Base-by-base conservation (phyloP, 257 asterid species). In the Coffea eugenioides region DNA sequence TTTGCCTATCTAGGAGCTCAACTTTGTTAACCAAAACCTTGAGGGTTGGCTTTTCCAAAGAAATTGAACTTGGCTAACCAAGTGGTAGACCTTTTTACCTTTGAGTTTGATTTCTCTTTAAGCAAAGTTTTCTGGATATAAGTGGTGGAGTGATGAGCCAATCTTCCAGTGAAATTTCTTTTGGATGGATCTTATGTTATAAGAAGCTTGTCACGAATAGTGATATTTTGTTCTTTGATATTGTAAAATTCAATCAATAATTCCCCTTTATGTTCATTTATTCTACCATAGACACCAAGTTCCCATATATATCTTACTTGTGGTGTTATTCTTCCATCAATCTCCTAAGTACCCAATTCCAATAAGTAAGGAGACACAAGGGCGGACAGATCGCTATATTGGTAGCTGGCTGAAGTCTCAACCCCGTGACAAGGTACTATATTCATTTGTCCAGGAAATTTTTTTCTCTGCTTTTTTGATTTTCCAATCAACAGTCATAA, bases 331-430 rank as follows among this genome's bases (percentile, higher is more conserved):
- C 67, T 59, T 20, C 77, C 62, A 61, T 57, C 65, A 74, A 64
- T 59, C 43, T 14, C 74, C 83, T 64, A 68, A 89, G 98, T 92
- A 94, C 87, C 98, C 98, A 73, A 23, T 94, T 45, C 98, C 98
- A 46, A 16, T 78, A 54, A 86, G 68, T 54, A 86, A 89, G 82
- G 98, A 94, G 88, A 94, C 97, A 0, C 97, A 90, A 79, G 98
- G 98, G 69, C 80, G 83, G 78, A 92, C 97, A 8, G 98, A 94
- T 84, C 86, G 82, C 78, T 92, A 92, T 76, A 84, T 94, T 82
- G 87, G 88, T 77, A 92, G 86, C 86, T 94, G 98, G 98, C 70
- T 94, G 84, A 92, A 89, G 86, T 89, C 91, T 78, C 98, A 90
- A 77, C 93, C 97, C 74, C 95, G 97, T 61, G 95, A 92, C 81